phyloP scores from a whole-genome alignment of 108 stramenopile genomes.

The Nannochloropsis salina region DNA sequence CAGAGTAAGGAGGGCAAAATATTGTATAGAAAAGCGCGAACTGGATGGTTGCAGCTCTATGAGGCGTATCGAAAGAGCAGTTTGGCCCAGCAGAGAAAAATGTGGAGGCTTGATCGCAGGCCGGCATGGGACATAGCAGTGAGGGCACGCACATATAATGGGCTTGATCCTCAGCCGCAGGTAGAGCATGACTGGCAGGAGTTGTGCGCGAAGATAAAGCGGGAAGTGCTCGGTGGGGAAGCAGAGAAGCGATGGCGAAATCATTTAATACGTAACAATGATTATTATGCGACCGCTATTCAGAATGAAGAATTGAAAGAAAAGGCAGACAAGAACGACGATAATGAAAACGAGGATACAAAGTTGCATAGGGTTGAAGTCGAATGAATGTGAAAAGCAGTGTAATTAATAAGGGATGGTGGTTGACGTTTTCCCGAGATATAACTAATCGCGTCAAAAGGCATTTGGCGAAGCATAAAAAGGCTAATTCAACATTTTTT shows the following conservation, averaged over 20 bases:
- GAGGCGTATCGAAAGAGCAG: neutral
- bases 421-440: no score
- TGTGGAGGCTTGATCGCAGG: neutral
- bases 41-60: neutral
- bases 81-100: slow-evolving; percentile 17
- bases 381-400: no score
- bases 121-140: neutral
- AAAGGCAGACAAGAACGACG: no score
- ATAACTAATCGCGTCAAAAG: no score
- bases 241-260: neutral
- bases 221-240: neutral
- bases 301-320: no score
- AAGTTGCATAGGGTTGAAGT: no score
- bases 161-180: neutral
- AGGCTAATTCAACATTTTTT: no score
- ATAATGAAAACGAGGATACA: no score
- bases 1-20: neutral
- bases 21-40: neutral
- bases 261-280: no score
- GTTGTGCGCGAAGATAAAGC: neutral
- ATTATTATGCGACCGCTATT: no score
- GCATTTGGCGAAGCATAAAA: no score
- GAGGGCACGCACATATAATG: neutral
- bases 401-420: no score
- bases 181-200: slow-evolving; percentile 5